Conservation (phyloP, 1,284 basidiomycete species). For the Anthracocystis panici-leucophaei region DNA sequence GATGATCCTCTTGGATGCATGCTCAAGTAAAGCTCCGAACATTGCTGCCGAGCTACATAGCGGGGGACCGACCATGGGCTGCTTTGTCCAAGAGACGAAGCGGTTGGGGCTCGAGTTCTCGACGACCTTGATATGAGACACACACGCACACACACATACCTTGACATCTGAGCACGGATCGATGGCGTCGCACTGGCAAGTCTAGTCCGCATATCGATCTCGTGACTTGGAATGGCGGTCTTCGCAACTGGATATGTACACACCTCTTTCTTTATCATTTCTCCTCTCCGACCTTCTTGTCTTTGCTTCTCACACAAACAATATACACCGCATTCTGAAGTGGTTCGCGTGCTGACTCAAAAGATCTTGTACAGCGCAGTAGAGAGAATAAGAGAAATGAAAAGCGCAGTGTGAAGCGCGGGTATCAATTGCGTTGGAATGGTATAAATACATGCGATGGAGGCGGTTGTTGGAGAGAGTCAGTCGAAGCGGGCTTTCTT, state of each 20-base stretch:
- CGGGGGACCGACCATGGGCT: too few species aligned
- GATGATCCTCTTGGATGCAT: slow-evolving; percentile 58
- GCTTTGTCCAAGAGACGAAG: too few species aligned
- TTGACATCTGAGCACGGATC: slow-evolving; percentile 7
- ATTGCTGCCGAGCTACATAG: too few species aligned
- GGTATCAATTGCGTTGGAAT: slow-evolving; percentile 16
- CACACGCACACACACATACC: background rate
- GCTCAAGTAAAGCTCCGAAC: slow-evolving; percentile 38
- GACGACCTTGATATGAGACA: too few species aligned
- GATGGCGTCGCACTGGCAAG: background rate
- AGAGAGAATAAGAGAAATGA: background rate
- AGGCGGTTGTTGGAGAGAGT: background rate
- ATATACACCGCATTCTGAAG: slow-evolving; percentile 44
- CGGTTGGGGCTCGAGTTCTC: too few species aligned
- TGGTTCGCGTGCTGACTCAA: background rate
- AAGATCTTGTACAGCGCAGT: background rate
- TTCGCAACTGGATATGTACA: background rate
- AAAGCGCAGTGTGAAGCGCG: slow-evolving; percentile 7
- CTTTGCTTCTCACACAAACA: slow-evolving; percentile 26
- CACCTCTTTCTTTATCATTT: background rate
- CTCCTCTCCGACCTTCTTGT: background rate
- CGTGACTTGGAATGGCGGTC: slow-evolving; percentile 7
- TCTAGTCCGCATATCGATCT: slow-evolving; percentile 1
- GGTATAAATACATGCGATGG: slow-evolving; percentile 13
- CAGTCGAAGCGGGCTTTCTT: slow-evolving; percentile 35